These are phyloP conservation scores for Pythium insidiosum DNA, from an alignment of 352 stramenopile genomes.

Conservation along the genomic window DNA sequence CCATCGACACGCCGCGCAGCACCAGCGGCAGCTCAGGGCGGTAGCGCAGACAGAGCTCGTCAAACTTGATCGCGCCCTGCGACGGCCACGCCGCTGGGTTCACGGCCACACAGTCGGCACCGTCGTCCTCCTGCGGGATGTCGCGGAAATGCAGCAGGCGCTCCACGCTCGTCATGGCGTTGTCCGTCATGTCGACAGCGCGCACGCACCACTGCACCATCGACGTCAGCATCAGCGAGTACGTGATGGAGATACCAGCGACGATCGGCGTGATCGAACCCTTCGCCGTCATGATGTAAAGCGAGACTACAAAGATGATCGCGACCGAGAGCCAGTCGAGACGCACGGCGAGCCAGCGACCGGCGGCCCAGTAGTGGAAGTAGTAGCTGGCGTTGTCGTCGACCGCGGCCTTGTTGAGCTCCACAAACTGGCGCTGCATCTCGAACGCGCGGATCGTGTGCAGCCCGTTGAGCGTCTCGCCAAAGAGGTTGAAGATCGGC, in stretches of 20 bases:
- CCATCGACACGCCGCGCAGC: conserved; percentile 24
- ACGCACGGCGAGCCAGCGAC: conserved; percentile 91
- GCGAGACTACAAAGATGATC: conserved; percentile 84
- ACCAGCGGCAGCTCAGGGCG: conserved; percentile 24
- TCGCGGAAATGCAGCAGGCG: conserved; percentile 38
- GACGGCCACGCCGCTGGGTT: conserved; percentile 42
- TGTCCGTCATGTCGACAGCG: conserved; percentile 85
- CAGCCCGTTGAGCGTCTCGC: conserved; percentile 90
- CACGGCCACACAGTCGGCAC: conserved; percentile 50
- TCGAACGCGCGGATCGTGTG: conserved; percentile 85
- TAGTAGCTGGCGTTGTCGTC: conserved; percentile 33
- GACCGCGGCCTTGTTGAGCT: conserved; percentile 23
- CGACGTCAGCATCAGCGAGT: conserved; percentile 82
- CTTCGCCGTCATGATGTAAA: conserved; percentile 75
- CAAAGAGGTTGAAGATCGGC: conserved; percentile 90
- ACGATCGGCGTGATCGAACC: conserved; percentile 37
- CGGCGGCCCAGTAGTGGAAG: conserved; percentile 29
- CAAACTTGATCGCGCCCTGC: conserved; percentile 27
- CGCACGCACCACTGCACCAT: conserved; percentile 88
- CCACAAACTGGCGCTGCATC: conserved; percentile 24
- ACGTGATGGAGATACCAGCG: conserved; percentile 84
- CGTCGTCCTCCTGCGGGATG: conserved; percentile 65
- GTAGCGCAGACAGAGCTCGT: conserved; percentile 33
- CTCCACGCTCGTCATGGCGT: conserved; percentile 88
- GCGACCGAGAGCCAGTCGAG: conserved; percentile 68